phyloP scores from a whole-genome alignment of 495 filamentous ascomycete species.

The Bacidia rubella region DNA sequence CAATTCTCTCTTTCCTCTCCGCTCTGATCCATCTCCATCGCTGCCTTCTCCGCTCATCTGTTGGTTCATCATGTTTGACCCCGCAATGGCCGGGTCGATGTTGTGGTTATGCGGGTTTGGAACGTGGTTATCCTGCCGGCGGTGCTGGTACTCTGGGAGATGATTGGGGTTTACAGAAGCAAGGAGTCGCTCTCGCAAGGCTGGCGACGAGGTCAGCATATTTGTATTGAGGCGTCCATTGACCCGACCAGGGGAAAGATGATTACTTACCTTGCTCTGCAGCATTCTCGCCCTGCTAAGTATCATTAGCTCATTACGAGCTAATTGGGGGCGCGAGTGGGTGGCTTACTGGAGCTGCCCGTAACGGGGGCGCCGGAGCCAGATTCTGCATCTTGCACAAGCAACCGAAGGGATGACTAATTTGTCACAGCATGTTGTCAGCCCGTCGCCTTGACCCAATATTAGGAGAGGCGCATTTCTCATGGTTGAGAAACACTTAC shows the following conservation, averaged over 20 bases:
- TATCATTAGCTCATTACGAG: conserved; percentile 17
- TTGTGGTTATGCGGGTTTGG: conserved; percentile 37
- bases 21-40: conserved; percentile 27
- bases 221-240: background rate
- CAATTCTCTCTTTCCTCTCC: conserved; percentile 69
- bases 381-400: conserved; percentile 35
- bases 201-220: conserved; percentile 21
- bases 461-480: background rate
- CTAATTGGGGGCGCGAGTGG: conserved; percentile 33
- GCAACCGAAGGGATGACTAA: background rate
- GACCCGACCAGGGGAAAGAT: background rate
- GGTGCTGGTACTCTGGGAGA: conserved; percentile 20
- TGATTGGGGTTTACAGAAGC: conserved; percentile 29
- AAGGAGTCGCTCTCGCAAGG: conserved; percentile 41
- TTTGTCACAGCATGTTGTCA: background rate
- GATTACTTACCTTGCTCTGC: conserved; percentile 36
- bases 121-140: conserved; percentile 27
- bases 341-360: conserved; percentile 42
- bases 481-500: too few species aligned
- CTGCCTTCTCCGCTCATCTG: conserved; percentile 20
- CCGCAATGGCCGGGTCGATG: conserved; percentile 41
- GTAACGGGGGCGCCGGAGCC: conserved; percentile 45
- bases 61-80: conserved; percentile 18
- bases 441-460: background rate
- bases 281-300: conserved; percentile 31